Percentiles rank a stretch among this genome's conserved stretches.
Conservation (phyloP, 2,329 filamentous ascomycete genomes). For the Aspergillus tamarii region DNA sequence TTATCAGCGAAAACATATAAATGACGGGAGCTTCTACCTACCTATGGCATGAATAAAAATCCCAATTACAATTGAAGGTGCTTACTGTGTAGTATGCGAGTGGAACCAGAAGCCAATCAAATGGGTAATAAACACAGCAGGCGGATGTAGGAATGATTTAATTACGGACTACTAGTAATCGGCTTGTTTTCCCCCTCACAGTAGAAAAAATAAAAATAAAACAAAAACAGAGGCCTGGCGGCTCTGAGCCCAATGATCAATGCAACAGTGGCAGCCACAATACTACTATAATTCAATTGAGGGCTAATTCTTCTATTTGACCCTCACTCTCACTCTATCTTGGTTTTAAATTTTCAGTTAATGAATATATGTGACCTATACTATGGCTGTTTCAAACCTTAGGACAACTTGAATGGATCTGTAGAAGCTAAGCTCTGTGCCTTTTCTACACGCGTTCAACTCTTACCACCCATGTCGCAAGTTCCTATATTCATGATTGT, state of each 20-base stretch:
- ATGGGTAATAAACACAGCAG: background rate
- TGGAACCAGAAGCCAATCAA: background rate
- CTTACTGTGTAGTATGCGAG: background rate
- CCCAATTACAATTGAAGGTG: background rate
- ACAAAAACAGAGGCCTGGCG: background rate
- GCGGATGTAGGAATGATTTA: background rate
- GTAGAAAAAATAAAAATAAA: background rate
- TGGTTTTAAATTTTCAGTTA: background rate
- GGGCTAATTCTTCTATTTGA: background rate
- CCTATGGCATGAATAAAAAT: background rate
- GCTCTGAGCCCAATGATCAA: background rate
- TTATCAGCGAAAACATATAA: background rate
- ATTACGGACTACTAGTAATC: background rate
- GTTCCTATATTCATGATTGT: background rate
- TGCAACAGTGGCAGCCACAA: background rate
- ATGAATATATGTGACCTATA: background rate
- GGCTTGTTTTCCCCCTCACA: background rate
- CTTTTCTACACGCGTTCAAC: too few species aligned
- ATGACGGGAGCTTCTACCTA: background rate
- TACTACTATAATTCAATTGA: background rate
- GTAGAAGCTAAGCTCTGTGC: background rate
- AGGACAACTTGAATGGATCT: background rate
- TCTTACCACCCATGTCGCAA: too few species aligned
- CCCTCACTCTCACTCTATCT: background rate
- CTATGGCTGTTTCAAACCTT: background rate